These are phyloP conservation scores for Nelumbo lutea DNA, from an alignment of 164 flowering plant genomes.

Conservation along the genomic window DNA sequence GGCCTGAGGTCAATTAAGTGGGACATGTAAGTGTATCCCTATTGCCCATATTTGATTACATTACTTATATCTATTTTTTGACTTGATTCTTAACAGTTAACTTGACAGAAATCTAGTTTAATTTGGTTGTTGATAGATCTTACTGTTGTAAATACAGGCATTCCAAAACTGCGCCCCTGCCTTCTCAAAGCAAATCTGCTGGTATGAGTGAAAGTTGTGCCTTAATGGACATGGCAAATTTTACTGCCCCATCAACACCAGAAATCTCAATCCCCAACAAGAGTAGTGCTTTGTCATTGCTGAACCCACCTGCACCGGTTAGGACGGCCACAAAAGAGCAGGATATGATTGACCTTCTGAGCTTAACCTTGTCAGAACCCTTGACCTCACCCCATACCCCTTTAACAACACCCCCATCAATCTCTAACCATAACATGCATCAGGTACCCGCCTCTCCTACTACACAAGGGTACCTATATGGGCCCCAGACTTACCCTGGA, in stretches of 20 bases:
- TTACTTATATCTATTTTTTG: no score
- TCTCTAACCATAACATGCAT: constrained; percentile 24
- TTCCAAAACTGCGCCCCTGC: constrained; percentile 32
- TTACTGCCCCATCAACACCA: constrained; percentile 15
- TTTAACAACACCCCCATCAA: constrained; percentile 29
- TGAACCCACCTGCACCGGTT: constrained; percentile 54
- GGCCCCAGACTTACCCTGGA: constrained; percentile 29
- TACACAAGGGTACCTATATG: constrained; percentile 22
- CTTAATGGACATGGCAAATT: constrained; percentile 4
- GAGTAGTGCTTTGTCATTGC: constrained; percentile 50
- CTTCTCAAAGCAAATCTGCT: constrained; percentile 25
- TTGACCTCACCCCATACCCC: constrained; percentile 37
- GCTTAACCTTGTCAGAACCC: constrained; percentile 59
- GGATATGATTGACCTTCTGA: constrained; percentile 79
- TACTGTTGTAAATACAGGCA: constrained; percentile 45
- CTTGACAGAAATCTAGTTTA: background rate
- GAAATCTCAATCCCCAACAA: constrained; percentile 17
- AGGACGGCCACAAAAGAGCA: constrained; percentile 53
- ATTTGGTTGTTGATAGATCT: background rate
- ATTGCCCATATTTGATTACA: no score
- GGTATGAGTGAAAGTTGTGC: constrained; percentile 18
- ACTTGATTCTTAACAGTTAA: no score
- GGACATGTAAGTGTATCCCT: no score
- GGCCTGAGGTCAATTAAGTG: no score
- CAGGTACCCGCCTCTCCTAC: constrained; percentile 35